Base-by-base conservation (phyloP, 805 yeast species). In the Cyberlindnera nakhonratchasimensis region DNA sequence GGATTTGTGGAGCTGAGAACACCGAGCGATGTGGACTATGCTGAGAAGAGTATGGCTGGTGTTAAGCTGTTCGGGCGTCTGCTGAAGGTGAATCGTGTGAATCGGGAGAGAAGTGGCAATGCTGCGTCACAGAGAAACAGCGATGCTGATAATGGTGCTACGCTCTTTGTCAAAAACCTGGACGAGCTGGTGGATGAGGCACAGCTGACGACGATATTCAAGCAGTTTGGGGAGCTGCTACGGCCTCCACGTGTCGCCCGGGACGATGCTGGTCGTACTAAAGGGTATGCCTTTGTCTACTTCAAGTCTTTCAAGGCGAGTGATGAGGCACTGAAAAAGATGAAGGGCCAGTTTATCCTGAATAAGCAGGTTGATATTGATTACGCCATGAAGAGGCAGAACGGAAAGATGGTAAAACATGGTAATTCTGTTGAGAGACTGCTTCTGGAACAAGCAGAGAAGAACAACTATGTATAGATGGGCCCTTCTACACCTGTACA, bases 1-100 rank as follows among this genome's bases (percentile, higher is more conserved):
- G 97, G 95, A 9, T 91, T 93, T 64, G 83, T 85, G 2, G 93
- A 86, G 57, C 82, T 85, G 54, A 63, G 67, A 38, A 66, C 70
- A 13, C 63, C 65, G 3, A 68, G 64, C 16, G 96, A 88, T 52
- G 82, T 84, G 0, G 82, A 79, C 8, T 91, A 89, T 58, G 86
- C 80, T 1, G 62, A 74, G 26, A 71, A 75, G 44, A 62, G 85
- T 1, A 59, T 86, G 57, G 67, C 73, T 45, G 89, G 88, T 6
- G 64, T 79, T 2, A 65, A 75, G 29, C 62, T 90, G 34, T 86
- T 61, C 57, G 86, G 82, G 2, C 77, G 81, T 52, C 66, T 73
- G 2, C 50, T 90, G 23, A 74, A 78, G 45, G 72, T 87, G 41
- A 76, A 79, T 52, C 70, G 70, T 48, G 76, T 79, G n/a, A 29